A percentile compares a stretch with the other conserved stretches of the same genome.
Evolutionary conservation across 495 filamentous ascomycete species (phyloP).

Genomic region (Hypoxylon fuscum): DNA sequence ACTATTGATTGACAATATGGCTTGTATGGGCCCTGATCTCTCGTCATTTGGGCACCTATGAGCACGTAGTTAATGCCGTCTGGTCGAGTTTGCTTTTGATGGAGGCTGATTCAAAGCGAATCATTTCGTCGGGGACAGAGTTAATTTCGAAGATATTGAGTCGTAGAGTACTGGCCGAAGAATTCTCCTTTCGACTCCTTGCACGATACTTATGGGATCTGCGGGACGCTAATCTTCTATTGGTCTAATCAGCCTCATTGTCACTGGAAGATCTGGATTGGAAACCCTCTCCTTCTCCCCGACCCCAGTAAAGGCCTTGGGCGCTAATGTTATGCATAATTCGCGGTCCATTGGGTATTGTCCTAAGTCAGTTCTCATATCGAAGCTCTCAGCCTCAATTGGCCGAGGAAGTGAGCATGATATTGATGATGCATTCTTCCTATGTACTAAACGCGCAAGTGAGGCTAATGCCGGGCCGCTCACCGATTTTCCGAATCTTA

Average conservation of each 20-base stretch:
- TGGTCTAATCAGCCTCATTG: constrained; percentile 25
- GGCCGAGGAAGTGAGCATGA: constrained; percentile 29
- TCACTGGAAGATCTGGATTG: constrained; percentile 13
- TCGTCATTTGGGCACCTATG: too few species aligned
- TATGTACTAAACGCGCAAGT: constrained; percentile 27
- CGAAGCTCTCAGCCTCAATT: constrained; percentile 28
- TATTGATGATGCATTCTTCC: constrained; percentile 36
- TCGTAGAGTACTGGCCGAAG: constrained; percentile 4
- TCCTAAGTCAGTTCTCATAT: constrained; percentile 13
- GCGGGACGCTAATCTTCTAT: constrained; percentile 9
- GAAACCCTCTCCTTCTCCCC: constrained; percentile 3
- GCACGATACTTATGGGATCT: neutral
- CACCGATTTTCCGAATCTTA: constrained; percentile 56
- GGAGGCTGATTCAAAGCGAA: neutral
- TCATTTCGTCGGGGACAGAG: neutral
- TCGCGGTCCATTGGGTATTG: constrained; percentile 8
- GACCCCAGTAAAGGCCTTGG: constrained; percentile 12
- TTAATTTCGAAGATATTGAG: constrained; percentile 1
- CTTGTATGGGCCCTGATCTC: too few species aligned
- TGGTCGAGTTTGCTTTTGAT: neutral
- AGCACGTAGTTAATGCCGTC: neutral
- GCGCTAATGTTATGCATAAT: constrained; percentile 26
- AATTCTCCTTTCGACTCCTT: constrained; percentile 3
- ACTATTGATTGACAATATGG: too few species aligned
- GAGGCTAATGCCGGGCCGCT: constrained; percentile 51